Evolutionary conservation across 371 early-diverging fungal genomes (phyloP), one percentile per base, ranked within the genome.

Genomic region (Lichtheimia corymbifera): DNA sequence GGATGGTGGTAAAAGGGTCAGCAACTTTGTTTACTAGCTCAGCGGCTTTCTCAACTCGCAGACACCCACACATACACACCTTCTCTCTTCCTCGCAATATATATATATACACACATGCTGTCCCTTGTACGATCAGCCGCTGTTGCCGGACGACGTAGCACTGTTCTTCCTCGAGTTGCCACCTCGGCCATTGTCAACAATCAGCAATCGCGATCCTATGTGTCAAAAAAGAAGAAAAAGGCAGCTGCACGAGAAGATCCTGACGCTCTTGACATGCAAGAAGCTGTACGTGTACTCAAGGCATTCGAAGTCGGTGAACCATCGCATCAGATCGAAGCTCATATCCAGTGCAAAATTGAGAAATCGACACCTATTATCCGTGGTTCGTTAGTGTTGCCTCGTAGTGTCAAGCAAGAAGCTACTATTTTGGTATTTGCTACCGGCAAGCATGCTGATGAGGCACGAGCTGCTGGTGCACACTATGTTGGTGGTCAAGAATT

Each of bases 401-500:
- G 80, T 35, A 73, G 80, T 18, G 82, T 89, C 65, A 78, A 83
- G 50, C 80, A 87, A 60, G 86, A 86, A 43, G 77, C 83, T 0
- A 76, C 75, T 4, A 81, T 92, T 40, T 67, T 91, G 54, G 92
- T 91, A 18, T 93, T 93, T 77, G 92, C 93, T 9, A 89, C 89
- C 61, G 93, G 92, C 51, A 80, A 83, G 53, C 84, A 83, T 53
- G 97, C 95, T 4, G 86, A 88, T 30, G 89, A 86, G 51, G 97
- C 96, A 1, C 89, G 87, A 12, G 85, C 83, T 6, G 85, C 93
- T 11, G 94, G 94, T 9, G 93, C 92, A 27, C 82, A 83, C 49
- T 81, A 86, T 68, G 96, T 97, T 2, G 97, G 97, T 30, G 95
- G 91, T 4, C 87, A 88, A 43, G 97, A 97, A 57, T 75, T 97